Evolutionary conservation across 108 stramenopile genomes (phyloP).

Genomic region (Skeletonema menzelii): DNA sequence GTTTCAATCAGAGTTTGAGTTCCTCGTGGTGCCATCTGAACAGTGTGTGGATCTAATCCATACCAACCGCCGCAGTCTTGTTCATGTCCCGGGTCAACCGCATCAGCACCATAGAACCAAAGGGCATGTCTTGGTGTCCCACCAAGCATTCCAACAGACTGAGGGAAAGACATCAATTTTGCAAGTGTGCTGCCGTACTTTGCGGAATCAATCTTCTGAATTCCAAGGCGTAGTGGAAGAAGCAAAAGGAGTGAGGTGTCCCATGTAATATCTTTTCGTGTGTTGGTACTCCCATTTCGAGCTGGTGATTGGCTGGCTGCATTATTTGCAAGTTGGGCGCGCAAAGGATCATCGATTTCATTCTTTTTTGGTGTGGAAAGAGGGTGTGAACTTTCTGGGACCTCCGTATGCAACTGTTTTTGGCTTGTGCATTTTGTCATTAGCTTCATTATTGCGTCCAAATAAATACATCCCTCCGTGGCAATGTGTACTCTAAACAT

Average conservation of each 20-base stretch:
- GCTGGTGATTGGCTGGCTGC: slow-evolving; percentile 12
- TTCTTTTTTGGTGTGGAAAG: background rate
- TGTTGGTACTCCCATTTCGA: background rate
- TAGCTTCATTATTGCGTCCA: slow-evolving; percentile 64
- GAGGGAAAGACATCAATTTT: slow-evolving; percentile 65
- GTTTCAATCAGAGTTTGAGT: slow-evolving; percentile 9
- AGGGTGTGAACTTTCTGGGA: background rate
- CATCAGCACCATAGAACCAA: slow-evolving; percentile 87
- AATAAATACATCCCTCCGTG: slow-evolving; percentile 83
- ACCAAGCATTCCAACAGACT: slow-evolving; percentile 88
- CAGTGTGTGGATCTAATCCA: slow-evolving; percentile 90
- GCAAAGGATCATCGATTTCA: slow-evolving; percentile 4
- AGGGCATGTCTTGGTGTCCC: slow-evolving; percentile 86
- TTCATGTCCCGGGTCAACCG: slow-evolving; percentile 12
- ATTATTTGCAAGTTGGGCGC: background rate
- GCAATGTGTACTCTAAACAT: slow-evolving; percentile 77
- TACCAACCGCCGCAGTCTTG: slow-evolving; percentile 45
- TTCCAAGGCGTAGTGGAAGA: slow-evolving; percentile 79
- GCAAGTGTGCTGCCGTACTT: slow-evolving; percentile 56
- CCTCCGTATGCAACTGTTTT: background rate
- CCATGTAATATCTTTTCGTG: slow-evolving; percentile 46
- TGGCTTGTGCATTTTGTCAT: slow-evolving; percentile 58
- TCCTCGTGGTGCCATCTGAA: slow-evolving; percentile 71
- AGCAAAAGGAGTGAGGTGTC: slow-evolving; percentile 71
- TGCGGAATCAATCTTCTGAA: slow-evolving; percentile 58